Base-by-base conservation (phyloP, 805 yeast species). In the Candida ulmi region DNA sequence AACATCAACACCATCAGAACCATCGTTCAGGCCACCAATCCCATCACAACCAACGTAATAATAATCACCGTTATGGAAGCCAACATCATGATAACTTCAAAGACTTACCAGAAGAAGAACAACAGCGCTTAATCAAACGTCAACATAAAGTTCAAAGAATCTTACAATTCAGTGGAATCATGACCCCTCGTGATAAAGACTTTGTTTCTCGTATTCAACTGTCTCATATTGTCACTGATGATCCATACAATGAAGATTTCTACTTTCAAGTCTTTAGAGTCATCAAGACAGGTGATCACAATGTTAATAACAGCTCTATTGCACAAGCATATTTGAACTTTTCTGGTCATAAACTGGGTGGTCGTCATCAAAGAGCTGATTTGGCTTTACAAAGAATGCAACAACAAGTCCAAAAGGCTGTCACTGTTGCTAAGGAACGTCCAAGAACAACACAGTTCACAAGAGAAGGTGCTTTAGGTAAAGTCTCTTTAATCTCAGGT, bases 121-220 rank as follows among this genome's bases (percentile, higher is more conserved):
- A 81, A 58, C 81, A 76, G 47, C 73, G 78, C 49, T 68, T 79
- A 40, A 73, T 78, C 40, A 68, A 67, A 35, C 80, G 93, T 66
- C 87, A 81, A 47, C 81, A 80, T 43, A 83, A 85, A 58, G 88
- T 83, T 37, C 72, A 79, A 35, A 73, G 83, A 47, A 85, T 88
- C 52, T 72, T 84, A 57, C 80, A 78, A 55, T 87, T 82, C 66
- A 84, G 93, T 23, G 97, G 97, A 47, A 78, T 93, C 47, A 93
- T 93, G 99, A 87, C 88, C 54, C 95, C 96, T 42, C 85, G 91
- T 66, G 99, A 93, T 62, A 90, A 90, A 66, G 96, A 91, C 64
- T 88, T 86, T 57, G 91, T 93, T 36, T 88, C 96, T 33, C 76
- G 97, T 59, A 82, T 90, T 57, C 99, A 93, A 64, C 73, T 93